Conservation (phyloP, 495 filamentous ascomycete species). For the Talaromyces borbonicus region DNA sequence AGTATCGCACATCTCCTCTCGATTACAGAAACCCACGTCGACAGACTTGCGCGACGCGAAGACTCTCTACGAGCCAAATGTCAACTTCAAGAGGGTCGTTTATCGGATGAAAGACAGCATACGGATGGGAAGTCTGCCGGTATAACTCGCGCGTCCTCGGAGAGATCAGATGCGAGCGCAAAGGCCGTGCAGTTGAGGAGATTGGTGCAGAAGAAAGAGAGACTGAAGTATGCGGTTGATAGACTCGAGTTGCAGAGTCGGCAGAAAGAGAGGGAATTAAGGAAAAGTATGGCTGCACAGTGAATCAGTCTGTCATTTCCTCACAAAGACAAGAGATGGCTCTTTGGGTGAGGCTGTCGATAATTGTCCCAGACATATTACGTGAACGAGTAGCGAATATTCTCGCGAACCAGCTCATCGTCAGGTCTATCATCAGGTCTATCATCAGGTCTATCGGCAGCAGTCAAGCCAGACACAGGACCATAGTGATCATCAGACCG, state of each 20-base stretch:
- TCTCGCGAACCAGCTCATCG: too few relatives aligned
- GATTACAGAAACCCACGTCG: slow-evolving; percentile 57
- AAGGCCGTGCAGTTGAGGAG: slow-evolving; percentile 54
- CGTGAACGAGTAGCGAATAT: too few relatives aligned
- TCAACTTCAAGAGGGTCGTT: slow-evolving; percentile 60
- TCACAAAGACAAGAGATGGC: too few relatives aligned
- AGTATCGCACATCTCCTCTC: slow-evolving; percentile 59
- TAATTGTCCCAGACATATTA: too few relatives aligned
- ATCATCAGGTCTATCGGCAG: too few relatives aligned
- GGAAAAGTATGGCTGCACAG: slow-evolving; percentile 64
- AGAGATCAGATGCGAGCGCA: slow-evolving; percentile 23
- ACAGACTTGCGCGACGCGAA: slow-evolving; percentile 62
- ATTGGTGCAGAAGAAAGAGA: slow-evolving; percentile 64
- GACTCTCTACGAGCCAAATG: slow-evolving; percentile 57
- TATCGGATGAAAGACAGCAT: slow-evolving; percentile 28
- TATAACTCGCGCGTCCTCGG: slow-evolving; percentile 13
- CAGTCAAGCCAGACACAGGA: too few relatives aligned
- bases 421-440: too few relatives aligned
- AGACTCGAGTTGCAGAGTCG: slow-evolving; percentile 56
- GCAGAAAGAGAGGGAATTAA: slow-evolving; percentile 62
- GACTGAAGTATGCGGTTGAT: slow-evolving; percentile 67
- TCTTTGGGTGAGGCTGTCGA: too few relatives aligned
- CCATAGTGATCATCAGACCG: too few relatives aligned
- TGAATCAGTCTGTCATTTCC: slow-evolving; percentile 17
- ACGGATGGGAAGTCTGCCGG: neutral